phyloP scores from a whole-genome alignment of 306 rosid genomes.

The Prinsepia uniflora region DNA sequence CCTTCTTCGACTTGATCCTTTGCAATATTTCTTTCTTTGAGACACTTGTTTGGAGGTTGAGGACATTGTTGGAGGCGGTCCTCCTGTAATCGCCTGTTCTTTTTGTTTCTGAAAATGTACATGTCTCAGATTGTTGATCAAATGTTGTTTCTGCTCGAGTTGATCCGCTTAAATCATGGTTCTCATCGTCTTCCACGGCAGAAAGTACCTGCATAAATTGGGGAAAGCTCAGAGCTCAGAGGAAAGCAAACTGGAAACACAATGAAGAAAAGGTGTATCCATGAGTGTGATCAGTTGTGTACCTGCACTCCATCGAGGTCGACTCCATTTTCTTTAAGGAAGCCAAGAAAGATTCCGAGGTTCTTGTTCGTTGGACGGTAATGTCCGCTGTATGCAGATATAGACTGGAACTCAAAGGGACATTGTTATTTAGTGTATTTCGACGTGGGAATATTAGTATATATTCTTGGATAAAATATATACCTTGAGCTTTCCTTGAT shows the following conservation, averaged over 20 bases:
- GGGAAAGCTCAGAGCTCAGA: slow-evolving; percentile 9
- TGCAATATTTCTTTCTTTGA: slow-evolving; percentile 19
- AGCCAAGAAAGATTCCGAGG: slow-evolving; percentile 32
- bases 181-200: slow-evolving; percentile 10
- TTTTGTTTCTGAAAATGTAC: neutral
- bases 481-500: slow-evolving; percentile 40
- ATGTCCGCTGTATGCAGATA: slow-evolving; percentile 42
- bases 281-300: neutral
- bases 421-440: neutral
- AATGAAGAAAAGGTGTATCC: neutral
- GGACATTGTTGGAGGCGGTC: slow-evolving; percentile 13
- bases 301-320: slow-evolving; percentile 37
- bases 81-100: slow-evolving; percentile 8
- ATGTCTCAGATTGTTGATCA: slow-evolving; percentile 1
- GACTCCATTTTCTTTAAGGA: slow-evolving; percentile 35
- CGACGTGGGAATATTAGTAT: neutral
- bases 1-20: slow-evolving; percentile 26
- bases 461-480: too few relatives aligned
- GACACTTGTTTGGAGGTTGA: neutral
- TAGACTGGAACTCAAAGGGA: slow-evolving; percentile 25
- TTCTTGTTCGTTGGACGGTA: slow-evolving; percentile 39
- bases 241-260: neutral
- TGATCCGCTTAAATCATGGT: neutral
- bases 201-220: slow-evolving; percentile 10
- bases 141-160: slow-evolving; percentile 7